Conservation (phyloP, 148 eudicot genomes). For the Oxyria digyna region DNA sequence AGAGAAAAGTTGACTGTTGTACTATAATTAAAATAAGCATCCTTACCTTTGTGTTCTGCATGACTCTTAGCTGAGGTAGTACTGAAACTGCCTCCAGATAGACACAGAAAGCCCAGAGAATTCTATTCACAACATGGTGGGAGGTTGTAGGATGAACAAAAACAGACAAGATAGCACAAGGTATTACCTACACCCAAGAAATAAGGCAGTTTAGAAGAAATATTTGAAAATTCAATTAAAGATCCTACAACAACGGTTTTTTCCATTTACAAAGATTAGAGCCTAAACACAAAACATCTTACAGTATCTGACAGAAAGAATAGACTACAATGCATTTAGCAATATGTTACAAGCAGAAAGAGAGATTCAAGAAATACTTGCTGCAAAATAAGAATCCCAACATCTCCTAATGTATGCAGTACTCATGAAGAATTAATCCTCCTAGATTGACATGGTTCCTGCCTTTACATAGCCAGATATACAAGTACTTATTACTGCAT, state of each 20-base stretch:
- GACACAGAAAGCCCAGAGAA: conserved; percentile 13
- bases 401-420: neutral
- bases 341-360: neutral
- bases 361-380: neutral
- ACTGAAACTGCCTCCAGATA: conserved; percentile 15
- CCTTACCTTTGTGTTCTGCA: conserved; percentile 13
- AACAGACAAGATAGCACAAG: conserved; percentile 8
- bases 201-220: neutral
- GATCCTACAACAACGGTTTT: neutral
- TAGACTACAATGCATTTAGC: neutral
- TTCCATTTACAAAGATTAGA: neutral
- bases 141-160: conserved; percentile 15
- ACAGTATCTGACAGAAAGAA: neutral
- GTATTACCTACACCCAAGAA: conserved; percentile 5
- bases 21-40: neutral
- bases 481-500: neutral
- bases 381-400: neutral
- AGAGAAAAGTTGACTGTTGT: neutral
- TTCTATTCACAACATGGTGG: conserved; percentile 10
- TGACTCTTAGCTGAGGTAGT: conserved; percentile 14
- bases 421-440: too few relatives aligned
- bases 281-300: neutral
- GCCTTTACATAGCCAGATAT: neutral
- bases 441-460: neutral
- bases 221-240: neutral